Evolutionary conservation across 1,284 basidiomycete species (phyloP).

Genomic region (Phellinidium pouzarii): DNA sequence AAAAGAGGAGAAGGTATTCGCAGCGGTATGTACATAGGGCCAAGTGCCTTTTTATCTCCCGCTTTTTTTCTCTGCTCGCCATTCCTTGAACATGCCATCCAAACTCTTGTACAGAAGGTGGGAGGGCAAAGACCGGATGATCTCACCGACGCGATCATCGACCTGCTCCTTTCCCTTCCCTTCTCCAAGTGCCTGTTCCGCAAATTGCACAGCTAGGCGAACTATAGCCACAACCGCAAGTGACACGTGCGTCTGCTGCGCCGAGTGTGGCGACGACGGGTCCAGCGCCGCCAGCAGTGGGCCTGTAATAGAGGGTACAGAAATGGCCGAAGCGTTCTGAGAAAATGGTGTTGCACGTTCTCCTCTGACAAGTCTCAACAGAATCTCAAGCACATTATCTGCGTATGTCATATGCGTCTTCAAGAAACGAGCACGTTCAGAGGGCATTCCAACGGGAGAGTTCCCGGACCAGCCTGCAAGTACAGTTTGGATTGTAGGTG

Average conservation of each 20-base stretch:
- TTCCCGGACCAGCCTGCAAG: constrained; percentile 83
- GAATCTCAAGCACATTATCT: constrained; percentile 85
- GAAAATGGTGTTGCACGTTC: constrained; percentile 73
- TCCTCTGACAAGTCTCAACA: constrained; percentile 82
- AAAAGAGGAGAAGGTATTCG: neutral
- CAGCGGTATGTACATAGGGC: neutral
- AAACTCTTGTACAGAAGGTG: constrained; percentile 83
- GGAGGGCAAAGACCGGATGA: constrained; percentile 79
- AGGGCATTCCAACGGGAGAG: constrained; percentile 66
- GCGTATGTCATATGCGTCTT: constrained; percentile 78
- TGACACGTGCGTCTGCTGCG: constrained; percentile 89
- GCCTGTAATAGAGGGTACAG: constrained; percentile 53
- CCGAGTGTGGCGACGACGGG: constrained; percentile 69
- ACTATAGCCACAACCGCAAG: constrained; percentile 89
- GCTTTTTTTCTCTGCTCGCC: constrained; percentile 75
- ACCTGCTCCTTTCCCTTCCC: constrained; percentile 59
- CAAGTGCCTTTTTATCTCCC: constrained; percentile 17
- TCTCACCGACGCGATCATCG: constrained; percentile 79
- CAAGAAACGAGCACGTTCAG: constrained; percentile 81
- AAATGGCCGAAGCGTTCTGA: constrained; percentile 50
- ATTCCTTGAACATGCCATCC: constrained; percentile 91
- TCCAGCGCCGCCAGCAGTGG: constrained; percentile 63
- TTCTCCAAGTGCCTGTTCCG: constrained; percentile 60
- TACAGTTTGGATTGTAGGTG: constrained; percentile 85
- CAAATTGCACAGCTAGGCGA: constrained; percentile 76